Evolutionary conservation across 2,329 filamentous ascomycete genomes (phyloP), one percentile per base, ranked within the genome.

Genomic region (Hypoxylon sp.): DNA sequence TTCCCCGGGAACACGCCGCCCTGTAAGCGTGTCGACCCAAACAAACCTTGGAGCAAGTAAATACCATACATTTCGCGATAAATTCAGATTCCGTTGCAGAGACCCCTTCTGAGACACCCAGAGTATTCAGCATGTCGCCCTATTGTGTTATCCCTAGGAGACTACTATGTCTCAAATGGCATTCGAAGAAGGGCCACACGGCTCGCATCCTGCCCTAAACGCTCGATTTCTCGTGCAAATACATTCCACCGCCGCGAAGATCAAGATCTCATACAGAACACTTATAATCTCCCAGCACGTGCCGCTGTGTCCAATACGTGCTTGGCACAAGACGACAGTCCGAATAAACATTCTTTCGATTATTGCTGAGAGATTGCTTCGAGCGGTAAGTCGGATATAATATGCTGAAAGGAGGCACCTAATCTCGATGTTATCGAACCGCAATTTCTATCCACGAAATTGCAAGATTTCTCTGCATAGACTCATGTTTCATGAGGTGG

Each of bases 171-270:
- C 63, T 68, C 57, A 66, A 63, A 37, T 17, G 11, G 39, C 8
- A 5, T n/a, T 31, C 47, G 44, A 47, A 39, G n/a, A 22, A 11
- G 57, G 24, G 44, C n/a, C 39, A 39, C 3, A 22, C 44, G 57
- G 19, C 53, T 39, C 22, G 53, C 22, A 19, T 19, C 31, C 44
- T 39, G 48, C 59, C 37, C 61, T 29, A 47, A 46, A 42, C 24
- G 51, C 63, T 54, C 29, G 17, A 37, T 33, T 46, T 57, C 29
- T 54, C 17, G 14, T 55, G 63, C 11, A 26, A 47, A 71, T 69
- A 61, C 70, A 72, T 72, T 72, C 70, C 68, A 70, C 56, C 24
- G 17, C 10, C 14, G 26, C 17, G n/a, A 24, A 42, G 24, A 65
- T 63, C 33, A 11, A 52, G 54, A 58, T 57, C 51, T 44, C 19